These are phyloP conservation scores for Phytophthora megakarya DNA, from an alignment of 352 stramenopile species.

Conservation along the genomic window DNA sequence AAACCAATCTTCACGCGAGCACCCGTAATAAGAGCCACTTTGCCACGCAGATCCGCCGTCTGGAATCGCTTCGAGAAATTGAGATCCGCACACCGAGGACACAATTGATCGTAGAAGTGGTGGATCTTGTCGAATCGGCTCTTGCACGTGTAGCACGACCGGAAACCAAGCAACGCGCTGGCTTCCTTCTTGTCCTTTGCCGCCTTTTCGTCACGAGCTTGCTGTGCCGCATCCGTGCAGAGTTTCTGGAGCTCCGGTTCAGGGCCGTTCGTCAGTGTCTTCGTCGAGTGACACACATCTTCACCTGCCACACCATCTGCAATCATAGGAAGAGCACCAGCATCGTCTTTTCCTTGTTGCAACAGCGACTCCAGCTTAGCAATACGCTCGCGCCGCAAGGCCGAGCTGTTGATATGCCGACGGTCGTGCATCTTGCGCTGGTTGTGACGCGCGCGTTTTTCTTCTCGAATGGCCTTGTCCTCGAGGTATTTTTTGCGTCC, in stretches of 20 bases:
- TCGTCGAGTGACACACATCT: constrained; percentile 59
- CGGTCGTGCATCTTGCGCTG: constrained; percentile 91
- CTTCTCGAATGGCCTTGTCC: constrained; percentile 85
- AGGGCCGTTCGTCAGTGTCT: constrained; percentile 21
- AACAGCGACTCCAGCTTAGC: constrained; percentile 92
- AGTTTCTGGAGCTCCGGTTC: constrained; percentile 57
- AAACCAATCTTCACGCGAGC: constrained; percentile 98
- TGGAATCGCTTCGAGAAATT: constrained; percentile 97
- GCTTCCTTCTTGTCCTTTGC: constrained; percentile 58
- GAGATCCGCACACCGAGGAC: constrained; percentile 91
- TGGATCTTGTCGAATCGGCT: constrained; percentile 93
- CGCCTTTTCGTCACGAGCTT: constrained; percentile 56
- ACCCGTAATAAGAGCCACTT: constrained; percentile 94
- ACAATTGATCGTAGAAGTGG: constrained; percentile 97
- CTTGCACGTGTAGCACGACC: constrained; percentile 98
- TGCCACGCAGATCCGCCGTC: constrained; percentile 85
- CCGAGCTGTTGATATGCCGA: constrained; percentile 93
- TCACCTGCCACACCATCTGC: constrained; percentile 90
- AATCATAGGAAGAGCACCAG: constrained; percentile 75
- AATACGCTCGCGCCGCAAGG: constrained; percentile 89
- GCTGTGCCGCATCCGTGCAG: constrained; percentile 55
- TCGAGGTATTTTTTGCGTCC: constrained; percentile 89
- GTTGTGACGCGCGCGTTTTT: constrained; percentile 84
- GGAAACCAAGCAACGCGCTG: constrained; percentile 73
- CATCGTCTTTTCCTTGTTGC: constrained; percentile 76